Evolutionary conservation across 2,329 filamentous ascomycete genomes (phyloP).

Genomic region (Arthrobotrys pseudoclavata): DNA sequence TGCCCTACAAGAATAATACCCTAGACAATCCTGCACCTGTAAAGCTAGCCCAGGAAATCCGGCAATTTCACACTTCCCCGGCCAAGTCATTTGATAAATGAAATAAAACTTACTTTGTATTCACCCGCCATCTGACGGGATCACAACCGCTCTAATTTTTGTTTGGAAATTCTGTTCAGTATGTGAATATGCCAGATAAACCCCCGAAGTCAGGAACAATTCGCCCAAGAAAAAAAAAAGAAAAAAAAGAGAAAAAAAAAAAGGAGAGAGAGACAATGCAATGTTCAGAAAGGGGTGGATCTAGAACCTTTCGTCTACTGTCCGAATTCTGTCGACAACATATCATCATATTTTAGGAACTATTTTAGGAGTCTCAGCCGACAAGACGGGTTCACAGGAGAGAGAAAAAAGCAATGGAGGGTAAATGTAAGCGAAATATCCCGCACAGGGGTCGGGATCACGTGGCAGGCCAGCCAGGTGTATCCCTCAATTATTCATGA

Average conservation of each 20-base stretch:
- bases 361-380: constrained; percentile 39
- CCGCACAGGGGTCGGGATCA: constrained; percentile 39
- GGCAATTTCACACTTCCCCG: constrained; percentile 35
- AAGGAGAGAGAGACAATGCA: too few relatives aligned
- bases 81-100: constrained; percentile 50
- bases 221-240: background rate
- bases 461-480: constrained; percentile 50
- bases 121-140: constrained; percentile 34
- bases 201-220: constrained; percentile 8
- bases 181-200: constrained; percentile 13
- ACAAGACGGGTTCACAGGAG: constrained; percentile 6
- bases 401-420: constrained; percentile 51
- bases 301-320: constrained; percentile 8
- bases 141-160: background rate
- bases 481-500: constrained; percentile 8
- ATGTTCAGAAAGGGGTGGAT: constrained; percentile 1
- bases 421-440: constrained; percentile 57
- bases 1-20: constrained; percentile 44
- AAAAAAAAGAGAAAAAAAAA: background rate
- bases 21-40: constrained; percentile 24
- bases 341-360: constrained; percentile 19
- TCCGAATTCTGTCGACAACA: constrained; percentile 1
- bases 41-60: constrained; percentile 33
- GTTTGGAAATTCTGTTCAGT: background rate
- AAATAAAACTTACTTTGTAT: constrained; percentile 18